These are phyloP conservation scores for Geotrichum restrictum DNA, from an alignment of 1,139 yeast species.

Conservation along the genomic window DNA sequence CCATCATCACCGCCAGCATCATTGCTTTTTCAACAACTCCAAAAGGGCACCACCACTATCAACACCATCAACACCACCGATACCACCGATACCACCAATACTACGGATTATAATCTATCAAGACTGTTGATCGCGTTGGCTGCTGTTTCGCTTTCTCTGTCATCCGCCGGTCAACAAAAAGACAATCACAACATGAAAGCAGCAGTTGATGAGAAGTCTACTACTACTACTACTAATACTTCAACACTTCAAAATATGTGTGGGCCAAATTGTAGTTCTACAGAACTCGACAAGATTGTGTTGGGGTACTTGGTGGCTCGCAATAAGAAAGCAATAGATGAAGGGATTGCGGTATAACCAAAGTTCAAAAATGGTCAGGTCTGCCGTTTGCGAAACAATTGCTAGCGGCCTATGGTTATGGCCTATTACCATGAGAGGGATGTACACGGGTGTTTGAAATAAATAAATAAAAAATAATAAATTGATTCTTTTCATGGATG, in stretches of 20 bases:
- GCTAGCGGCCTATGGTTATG: too few relatives aligned
- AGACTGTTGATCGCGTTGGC: too few relatives aligned
- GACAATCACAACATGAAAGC: not conserved
- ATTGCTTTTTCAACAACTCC: too few relatives aligned
- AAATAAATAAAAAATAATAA: too few relatives aligned
- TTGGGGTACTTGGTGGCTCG: not conserved
- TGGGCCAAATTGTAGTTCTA: not conserved
- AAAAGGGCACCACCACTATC: not conserved
- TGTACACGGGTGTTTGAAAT: too few relatives aligned
- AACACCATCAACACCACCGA: not conserved
- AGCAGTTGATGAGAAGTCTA: too few relatives aligned
- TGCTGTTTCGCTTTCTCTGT: not conserved
- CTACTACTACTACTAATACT: too few relatives aligned
- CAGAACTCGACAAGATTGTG: not conserved
- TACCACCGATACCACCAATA: not conserved
- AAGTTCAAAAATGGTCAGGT: not conserved
- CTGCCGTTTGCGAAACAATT: not conserved
- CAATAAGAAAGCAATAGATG: not conserved
- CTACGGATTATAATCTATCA: not conserved
- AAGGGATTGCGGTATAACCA: not conserved
- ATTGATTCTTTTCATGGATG: too few relatives aligned
- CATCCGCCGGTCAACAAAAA: not conserved
- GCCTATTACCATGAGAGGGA: too few relatives aligned
- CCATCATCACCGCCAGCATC: too few relatives aligned
- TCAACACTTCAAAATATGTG: not conserved